Conservation (phyloP, 2,329 filamentous ascomycete genomes). For the Penicillium freii region DNA sequence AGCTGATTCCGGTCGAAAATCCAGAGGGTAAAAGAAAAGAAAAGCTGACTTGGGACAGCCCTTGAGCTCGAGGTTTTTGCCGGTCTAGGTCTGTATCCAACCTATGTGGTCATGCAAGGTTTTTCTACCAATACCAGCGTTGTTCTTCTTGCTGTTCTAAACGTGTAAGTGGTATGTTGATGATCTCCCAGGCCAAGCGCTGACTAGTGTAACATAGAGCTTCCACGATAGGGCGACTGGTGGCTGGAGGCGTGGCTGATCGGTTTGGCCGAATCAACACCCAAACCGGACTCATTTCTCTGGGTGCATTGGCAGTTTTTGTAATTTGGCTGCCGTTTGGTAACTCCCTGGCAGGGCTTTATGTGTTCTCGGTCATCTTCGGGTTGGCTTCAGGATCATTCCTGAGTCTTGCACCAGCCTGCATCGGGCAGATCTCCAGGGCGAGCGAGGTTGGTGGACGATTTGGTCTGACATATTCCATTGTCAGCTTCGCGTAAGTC, state of each 20-base stretch:
- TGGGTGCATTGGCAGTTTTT: constrained; percentile 43
- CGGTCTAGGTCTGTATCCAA: constrained; percentile 30
- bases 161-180: constrained; percentile 30
- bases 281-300: constrained; percentile 30
- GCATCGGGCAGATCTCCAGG: constrained; percentile 49
- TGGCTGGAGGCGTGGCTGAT: constrained; percentile 47
- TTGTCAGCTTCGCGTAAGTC: constrained; percentile 47
- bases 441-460: constrained; percentile 50
- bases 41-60: constrained; percentile 16
- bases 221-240: constrained; percentile 46
- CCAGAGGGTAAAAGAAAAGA: background rate
- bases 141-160: constrained; percentile 41
- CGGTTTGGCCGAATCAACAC: constrained; percentile 50
- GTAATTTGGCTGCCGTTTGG: constrained; percentile 49
- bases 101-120: constrained; percentile 30
- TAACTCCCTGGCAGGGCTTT: constrained; percentile 19
- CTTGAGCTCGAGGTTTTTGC: constrained; percentile 35
- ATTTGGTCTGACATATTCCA: constrained; percentile 51
- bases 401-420: constrained; percentile 47
- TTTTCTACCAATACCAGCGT: constrained; percentile 27
- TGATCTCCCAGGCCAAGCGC: background rate
- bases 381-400: constrained; percentile 51
- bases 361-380: constrained; percentile 42
- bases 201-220: constrained; percentile 22
- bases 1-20: constrained; percentile 6